Conservation (phyloP, 192 early-diverging fungal genomes). For the Coemansia sp. region DNA sequence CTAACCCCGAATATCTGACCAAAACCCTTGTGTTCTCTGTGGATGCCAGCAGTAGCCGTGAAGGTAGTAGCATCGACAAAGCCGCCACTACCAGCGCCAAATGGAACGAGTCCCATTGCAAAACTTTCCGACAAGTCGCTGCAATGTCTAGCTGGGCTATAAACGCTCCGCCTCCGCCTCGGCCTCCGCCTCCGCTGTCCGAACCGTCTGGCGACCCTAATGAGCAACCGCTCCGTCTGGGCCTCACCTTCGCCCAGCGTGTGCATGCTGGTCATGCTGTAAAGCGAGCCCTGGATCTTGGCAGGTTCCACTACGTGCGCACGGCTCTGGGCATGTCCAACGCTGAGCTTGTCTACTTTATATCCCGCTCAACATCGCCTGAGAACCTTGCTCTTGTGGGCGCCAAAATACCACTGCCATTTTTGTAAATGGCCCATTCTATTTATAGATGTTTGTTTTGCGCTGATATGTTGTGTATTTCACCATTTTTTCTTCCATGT, state of each 20-base stretch:
- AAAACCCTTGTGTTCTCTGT: constrained; percentile 5
- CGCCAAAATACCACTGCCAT: constrained; percentile 12
- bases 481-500: background rate
- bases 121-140: constrained; percentile 64
- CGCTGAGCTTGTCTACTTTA: constrained; percentile 75
- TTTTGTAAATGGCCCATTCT: background rate
- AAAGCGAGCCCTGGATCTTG: constrained; percentile 80
- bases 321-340: constrained; percentile 58
- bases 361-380: constrained; percentile 59
- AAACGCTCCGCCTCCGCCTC: constrained; percentile 57
- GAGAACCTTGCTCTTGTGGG: constrained; percentile 79
- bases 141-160: constrained; percentile 80
- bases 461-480: background rate
- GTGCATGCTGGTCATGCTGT: constrained; percentile 67
- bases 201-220: background rate
- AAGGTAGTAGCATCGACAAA: constrained; percentile 22
- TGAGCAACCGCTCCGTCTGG: constrained; percentile 63
- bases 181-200: constrained; percentile 38
- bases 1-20: constrained; percentile 63
- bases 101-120: constrained; percentile 18
- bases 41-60: constrained; percentile 13
- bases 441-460: constrained; percentile 14
- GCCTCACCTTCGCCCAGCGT: constrained; percentile 62
- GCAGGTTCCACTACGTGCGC: constrained; percentile 61
- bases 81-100: background rate